Evolutionary conservation across 352 stramenopile species (phyloP).

Genomic region (Globisporangium paroecandrum): DNA sequence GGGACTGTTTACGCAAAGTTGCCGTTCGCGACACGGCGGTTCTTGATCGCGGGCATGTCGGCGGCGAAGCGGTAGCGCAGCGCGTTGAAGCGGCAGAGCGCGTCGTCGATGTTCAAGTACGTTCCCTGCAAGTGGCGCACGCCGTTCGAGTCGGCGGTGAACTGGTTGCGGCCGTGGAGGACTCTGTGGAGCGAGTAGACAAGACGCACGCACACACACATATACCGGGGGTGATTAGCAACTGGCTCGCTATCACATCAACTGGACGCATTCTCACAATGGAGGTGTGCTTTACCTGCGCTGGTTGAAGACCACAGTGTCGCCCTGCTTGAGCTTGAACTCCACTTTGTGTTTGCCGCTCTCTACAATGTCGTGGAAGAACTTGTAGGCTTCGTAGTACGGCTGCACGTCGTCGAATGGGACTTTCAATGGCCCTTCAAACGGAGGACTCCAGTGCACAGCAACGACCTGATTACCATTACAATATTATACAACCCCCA

Average conservation of each 20-base stretch:
- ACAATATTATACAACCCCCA: not conserved
- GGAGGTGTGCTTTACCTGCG: conserved; percentile 29
- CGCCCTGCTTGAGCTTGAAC: conserved; percentile 75
- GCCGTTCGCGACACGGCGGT: conserved; percentile 65
- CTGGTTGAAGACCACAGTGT: conserved; percentile 87
- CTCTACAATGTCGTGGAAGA: conserved; percentile 82
- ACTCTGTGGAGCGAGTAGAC: conserved; percentile 26
- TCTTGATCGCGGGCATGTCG: conserved; percentile 43
- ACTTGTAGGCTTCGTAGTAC: conserved; percentile 83
- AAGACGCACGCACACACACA: not conserved
- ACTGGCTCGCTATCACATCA: not conserved
- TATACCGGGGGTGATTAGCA: not conserved
- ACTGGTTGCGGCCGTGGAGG: conserved; percentile 77
- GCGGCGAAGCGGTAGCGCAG: conserved; percentile 53
- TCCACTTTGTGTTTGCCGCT: conserved; percentile 61
- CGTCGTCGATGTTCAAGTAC: conserved; percentile 88
- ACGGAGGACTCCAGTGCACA: conserved; percentile 93
- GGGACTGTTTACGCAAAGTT: conserved; percentile 50
- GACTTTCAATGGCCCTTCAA: conserved; percentile 91
- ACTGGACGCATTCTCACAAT: not conserved
- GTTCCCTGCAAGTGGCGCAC: conserved; percentile 82
- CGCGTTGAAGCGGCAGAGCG: conserved; percentile 78
- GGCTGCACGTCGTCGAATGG: conserved; percentile 60
- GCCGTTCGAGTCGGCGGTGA: conserved; percentile 59
- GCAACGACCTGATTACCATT: conserved; percentile 58